Percentiles rank a stretch among this genome's conserved stretches.
These are phyloP conservation scores for Chloropicon primus DNA, from an alignment of 139 green algal genomes.

Conservation along the genomic window DNA sequence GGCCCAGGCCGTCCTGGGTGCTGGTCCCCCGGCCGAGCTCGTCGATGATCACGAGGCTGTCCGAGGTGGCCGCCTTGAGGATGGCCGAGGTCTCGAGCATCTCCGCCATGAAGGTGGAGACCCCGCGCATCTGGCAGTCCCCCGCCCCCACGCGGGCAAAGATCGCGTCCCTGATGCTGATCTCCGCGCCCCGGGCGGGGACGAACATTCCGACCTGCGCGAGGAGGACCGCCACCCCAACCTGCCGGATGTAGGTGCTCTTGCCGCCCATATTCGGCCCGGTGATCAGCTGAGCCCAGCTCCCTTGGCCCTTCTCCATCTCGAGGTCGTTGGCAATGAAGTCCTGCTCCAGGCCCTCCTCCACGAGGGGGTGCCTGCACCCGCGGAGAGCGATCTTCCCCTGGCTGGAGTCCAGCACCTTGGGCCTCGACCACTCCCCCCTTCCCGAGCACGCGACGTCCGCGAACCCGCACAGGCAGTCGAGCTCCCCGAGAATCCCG, in stretches of 20 bases:
- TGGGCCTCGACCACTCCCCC: constrained; percentile 55
- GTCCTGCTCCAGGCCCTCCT: constrained; percentile 50
- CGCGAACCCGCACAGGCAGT: constrained; percentile 83
- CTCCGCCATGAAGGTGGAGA: constrained; percentile 98
- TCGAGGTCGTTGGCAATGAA: constrained; percentile 76
- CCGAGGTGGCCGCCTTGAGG: constrained; percentile 45
- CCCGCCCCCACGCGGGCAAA: constrained; percentile 92
- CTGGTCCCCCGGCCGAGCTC: constrained; percentile 88
- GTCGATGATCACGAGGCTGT: constrained; percentile 88
- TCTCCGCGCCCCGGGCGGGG: constrained; percentile 56
- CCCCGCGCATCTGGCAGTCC: constrained; percentile 73
- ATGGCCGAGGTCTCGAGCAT: constrained; percentile 68
- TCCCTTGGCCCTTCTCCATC: constrained; percentile 40
- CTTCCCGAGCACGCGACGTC: constrained; percentile 62
- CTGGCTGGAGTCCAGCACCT: constrained; percentile 25
- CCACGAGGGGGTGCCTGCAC: constrained; percentile 78
- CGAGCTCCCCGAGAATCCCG: constrained; percentile 67
- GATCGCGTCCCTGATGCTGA: constrained; percentile 80
- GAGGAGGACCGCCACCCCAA: constrained; percentile 75
- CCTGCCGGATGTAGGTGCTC: constrained; percentile 88
- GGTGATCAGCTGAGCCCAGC: constrained; percentile 95
- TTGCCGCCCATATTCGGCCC: constrained; percentile 99
- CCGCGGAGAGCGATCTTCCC: constrained; percentile 39
- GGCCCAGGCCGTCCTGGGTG: constrained; percentile 92
- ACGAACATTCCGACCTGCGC: constrained; percentile 91